These are phyloP conservation scores for Violaceomyces palustris DNA, from an alignment of 1,284 basidiomycete species.

Conservation along the genomic window DNA sequence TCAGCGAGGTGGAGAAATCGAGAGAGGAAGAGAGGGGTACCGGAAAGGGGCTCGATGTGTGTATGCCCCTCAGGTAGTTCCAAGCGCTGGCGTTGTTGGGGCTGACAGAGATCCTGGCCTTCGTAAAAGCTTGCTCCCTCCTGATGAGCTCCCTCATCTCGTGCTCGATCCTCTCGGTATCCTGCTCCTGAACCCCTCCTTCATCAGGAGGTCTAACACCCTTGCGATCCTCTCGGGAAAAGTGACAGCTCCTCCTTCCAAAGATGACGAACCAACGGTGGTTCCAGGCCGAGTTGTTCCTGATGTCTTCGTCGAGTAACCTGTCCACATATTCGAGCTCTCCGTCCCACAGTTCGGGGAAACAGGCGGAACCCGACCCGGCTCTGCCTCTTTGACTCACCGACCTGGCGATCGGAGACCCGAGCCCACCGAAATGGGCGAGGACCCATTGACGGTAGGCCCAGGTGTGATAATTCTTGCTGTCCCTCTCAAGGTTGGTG, in stretches of 20 bases:
- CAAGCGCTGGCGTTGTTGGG: slow-evolving; percentile 46
- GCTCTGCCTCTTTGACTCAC: background rate
- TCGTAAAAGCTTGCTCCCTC: slow-evolving; percentile 23
- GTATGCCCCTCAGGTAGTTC: slow-evolving; percentile 43
- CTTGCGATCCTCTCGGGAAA: background rate
- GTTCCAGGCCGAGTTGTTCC: slow-evolving; percentile 98
- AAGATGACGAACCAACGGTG: slow-evolving; percentile 93
- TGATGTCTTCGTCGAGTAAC: slow-evolving; percentile 71
- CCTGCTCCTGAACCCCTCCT: slow-evolving; percentile 69
- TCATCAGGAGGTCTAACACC: slow-evolving; percentile 55
- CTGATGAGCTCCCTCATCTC: slow-evolving; percentile 16
- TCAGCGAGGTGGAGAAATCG: slow-evolving; percentile 9
- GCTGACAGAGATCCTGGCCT: slow-evolving; percentile 9
- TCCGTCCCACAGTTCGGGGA: slow-evolving; percentile 63
- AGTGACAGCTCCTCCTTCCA: slow-evolving; percentile 3
- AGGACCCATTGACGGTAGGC: slow-evolving; percentile 48
- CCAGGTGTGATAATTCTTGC: slow-evolving; percentile 52
- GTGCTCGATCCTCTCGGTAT: too few species aligned
- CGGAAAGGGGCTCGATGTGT: slow-evolving; percentile 1
- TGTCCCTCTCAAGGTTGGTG: slow-evolving; percentile 26
- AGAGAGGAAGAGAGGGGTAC: background rate
- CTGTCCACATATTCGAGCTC: slow-evolving; percentile 74
- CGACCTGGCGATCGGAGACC: background rate
- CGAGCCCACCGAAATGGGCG: slow-evolving; percentile 38
- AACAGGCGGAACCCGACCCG: slow-evolving; percentile 8